phyloP scores from a whole-genome alignment of 441 rosid genomes.

The Biscutella laevigata region DNA sequence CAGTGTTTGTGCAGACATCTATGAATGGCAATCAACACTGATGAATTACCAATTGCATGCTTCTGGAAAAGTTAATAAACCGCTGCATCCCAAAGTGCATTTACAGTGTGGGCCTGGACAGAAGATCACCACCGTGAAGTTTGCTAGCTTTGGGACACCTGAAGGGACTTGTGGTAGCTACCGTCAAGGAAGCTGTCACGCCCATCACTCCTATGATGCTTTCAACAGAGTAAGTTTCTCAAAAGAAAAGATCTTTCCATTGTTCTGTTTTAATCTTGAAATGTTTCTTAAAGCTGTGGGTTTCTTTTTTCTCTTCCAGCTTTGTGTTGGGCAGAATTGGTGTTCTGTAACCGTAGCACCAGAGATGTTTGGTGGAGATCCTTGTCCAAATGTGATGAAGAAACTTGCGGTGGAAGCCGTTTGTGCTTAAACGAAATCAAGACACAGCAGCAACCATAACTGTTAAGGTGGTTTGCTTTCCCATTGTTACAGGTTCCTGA shows the following conservation, averaged over 20 bases:
- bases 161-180: constrained; percentile 84
- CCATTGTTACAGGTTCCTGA: constrained; percentile 21
- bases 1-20: constrained; percentile 74
- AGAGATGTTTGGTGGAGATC: constrained; percentile 89
- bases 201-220: constrained; percentile 85
- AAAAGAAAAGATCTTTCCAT: background rate
- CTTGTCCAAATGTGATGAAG: constrained; percentile 80
- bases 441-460: constrained; percentile 13
- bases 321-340: constrained; percentile 78
- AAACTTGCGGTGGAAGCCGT: constrained; percentile 82
- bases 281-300: background rate
- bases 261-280: constrained; percentile 4
- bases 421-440: constrained; percentile 46
- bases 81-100: constrained; percentile 81
- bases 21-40: constrained; percentile 90
- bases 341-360: constrained; percentile 92
- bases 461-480: constrained; percentile 20
- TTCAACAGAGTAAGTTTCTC: constrained; percentile 57
- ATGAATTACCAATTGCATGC: constrained; percentile 75
- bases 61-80: constrained; percentile 72
- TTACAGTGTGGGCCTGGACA: constrained; percentile 76
- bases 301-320: constrained; percentile 35
- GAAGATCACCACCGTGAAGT: constrained; percentile 66
- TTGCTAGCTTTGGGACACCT: constrained; percentile 94
- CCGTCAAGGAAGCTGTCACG: constrained; percentile 76